Conservation (phyloP, 345 rosid species). For the Cardamine resedifolia region DNA sequence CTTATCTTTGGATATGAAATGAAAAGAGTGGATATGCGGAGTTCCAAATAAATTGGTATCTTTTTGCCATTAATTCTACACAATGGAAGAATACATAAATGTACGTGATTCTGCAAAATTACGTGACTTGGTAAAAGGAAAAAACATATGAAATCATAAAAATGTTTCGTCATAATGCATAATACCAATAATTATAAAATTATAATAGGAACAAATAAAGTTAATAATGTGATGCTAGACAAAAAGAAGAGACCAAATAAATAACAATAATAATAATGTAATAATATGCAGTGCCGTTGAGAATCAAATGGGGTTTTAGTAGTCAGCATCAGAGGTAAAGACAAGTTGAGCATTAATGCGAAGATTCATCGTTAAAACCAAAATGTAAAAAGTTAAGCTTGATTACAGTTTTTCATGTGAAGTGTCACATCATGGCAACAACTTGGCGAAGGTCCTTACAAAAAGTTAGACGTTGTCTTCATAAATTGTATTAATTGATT, state of each 20-base stretch:
- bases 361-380: conserved; percentile 23
- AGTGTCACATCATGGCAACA: conserved; percentile 29
- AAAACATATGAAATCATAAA: neutral
- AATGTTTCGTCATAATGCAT: neutral
- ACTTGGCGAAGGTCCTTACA: conserved; percentile 32
- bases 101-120: neutral
- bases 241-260: neutral
- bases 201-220: neutral
- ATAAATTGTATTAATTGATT: conserved; percentile 30
- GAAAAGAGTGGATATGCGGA: neutral
- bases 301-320: conserved; percentile 29
- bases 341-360: conserved; percentile 19
- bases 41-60: neutral
- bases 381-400: neutral
- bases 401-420: conserved; percentile 17
- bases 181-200: neutral
- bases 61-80: neutral
- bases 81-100: neutral
- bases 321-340: conserved; percentile 30
- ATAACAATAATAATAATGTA: neutral
- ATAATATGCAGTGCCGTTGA: conserved; percentile 13
- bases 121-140: neutral
- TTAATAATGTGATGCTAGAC: conserved; percentile 1
- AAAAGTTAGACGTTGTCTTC: conserved; percentile 34
- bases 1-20: neutral